Evolutionary conservation across 495 filamentous ascomycete genomes (phyloP).

Genomic region (Mytilinidion resinicola): DNA sequence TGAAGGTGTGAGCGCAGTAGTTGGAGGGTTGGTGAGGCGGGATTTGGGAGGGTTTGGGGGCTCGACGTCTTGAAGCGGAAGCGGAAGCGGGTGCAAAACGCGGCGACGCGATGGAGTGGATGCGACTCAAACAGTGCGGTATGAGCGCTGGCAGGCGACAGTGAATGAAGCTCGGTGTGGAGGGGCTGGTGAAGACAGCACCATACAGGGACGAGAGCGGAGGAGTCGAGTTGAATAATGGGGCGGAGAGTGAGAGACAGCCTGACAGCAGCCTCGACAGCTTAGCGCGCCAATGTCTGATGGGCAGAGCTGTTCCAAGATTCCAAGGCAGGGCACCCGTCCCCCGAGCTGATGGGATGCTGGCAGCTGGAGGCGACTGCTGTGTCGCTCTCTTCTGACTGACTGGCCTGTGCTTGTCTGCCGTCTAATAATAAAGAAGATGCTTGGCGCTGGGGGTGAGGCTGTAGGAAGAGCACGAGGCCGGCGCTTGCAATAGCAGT

Average conservation of each 20-base stretch:
- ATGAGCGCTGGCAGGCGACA: no score
- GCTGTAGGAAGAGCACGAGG: background rate
- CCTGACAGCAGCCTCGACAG: background rate
- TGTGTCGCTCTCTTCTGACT: background rate
- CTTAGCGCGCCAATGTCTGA: slow-evolving; percentile 3
- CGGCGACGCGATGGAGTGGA: no score
- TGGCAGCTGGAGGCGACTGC: background rate
- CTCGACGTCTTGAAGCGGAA: no score
- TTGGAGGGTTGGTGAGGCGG: background rate
- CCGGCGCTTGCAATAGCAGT: background rate
- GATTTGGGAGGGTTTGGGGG: background rate
- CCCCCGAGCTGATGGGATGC: background rate
- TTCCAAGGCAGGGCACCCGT: slow-evolving; percentile 6
- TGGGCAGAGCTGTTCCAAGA: background rate
- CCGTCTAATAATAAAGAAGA: slow-evolving; percentile 6
- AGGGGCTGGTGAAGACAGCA: no score
- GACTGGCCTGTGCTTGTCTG: background rate
- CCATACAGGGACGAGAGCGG: background rate
- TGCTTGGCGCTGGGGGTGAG: background rate
- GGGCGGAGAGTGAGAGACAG: background rate
- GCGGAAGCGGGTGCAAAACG: no score
- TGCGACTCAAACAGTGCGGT: no score
- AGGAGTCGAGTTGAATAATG: slow-evolving; percentile 5
- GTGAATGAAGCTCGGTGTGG: no score
- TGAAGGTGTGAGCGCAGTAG: background rate